phyloP scores from a whole-genome alignment of 2,329 filamentous ascomycete species.

The Tolypocladium endophyticum region DNA sequence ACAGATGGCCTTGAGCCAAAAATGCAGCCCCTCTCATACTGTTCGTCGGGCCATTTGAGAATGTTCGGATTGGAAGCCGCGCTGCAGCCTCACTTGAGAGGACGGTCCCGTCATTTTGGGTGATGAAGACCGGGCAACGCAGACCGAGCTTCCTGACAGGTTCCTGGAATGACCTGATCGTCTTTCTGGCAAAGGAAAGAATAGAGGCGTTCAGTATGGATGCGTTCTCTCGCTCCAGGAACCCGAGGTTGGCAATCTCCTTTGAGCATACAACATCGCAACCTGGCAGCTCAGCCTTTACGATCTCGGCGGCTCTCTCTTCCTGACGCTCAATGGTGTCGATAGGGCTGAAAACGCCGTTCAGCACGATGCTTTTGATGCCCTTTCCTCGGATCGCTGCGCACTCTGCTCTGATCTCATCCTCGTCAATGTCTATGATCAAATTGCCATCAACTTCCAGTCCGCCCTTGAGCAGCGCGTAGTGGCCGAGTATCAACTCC shows the following conservation, averaged over 20 bases:
- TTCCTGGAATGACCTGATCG: conserved; percentile 43
- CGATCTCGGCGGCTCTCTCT: conserved; percentile 32
- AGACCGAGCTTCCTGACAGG: conserved; percentile 39
- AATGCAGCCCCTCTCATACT: conserved; percentile 54
- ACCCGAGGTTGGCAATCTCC: conserved; percentile 41
- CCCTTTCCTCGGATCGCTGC: conserved; percentile 26
- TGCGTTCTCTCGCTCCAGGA: conserved; percentile 54
- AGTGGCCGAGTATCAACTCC: conserved; percentile 32
- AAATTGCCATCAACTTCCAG: conserved; percentile 39
- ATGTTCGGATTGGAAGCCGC: conserved; percentile 47
- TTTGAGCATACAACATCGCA: conserved; percentile 38
- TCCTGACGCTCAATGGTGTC: conserved; percentile 38
- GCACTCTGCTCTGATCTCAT: conserved; percentile 28
- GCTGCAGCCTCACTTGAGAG: conserved; percentile 42
- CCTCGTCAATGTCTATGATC: conserved; percentile 33
- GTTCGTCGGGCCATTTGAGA: conserved; percentile 54
- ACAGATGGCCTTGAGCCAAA: conserved; percentile 28
- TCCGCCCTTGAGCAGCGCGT: conserved; percentile 36
- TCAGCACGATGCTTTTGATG: conserved; percentile 36
- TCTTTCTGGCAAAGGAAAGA: conserved; percentile 43
- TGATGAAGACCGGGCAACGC: conserved; percentile 46
- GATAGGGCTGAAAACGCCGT: conserved; percentile 42
- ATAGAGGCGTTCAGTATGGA: conserved; percentile 55
- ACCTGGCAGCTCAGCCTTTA: conserved; percentile 26
- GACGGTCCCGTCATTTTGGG: conserved; percentile 54